phyloP scores from a whole-genome alignment of 129 eudicot genomes.

The Deinandra increscens region DNA sequence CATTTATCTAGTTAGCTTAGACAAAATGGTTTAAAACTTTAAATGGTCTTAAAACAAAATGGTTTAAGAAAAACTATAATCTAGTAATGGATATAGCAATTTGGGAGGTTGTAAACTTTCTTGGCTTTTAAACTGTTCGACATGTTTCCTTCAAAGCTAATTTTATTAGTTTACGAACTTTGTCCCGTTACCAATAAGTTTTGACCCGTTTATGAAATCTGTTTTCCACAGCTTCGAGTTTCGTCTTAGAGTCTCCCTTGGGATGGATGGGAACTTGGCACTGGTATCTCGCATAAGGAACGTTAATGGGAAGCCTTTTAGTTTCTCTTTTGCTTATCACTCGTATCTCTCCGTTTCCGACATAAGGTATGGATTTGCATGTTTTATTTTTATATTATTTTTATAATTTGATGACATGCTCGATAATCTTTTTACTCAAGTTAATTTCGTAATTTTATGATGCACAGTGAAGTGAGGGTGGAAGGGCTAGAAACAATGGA shows the following conservation, averaged over 20 bases:
- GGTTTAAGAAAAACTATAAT: not conserved
- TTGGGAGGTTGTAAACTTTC: not conserved
- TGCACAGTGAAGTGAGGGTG: conserved; percentile 84
- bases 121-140: not conserved
- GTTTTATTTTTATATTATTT: not conserved
- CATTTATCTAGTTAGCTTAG: not conserved
- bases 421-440: not conserved
- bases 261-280: conserved; percentile 66
- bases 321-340: conserved; percentile 87
- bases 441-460: not conserved
- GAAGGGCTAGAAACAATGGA: conserved; percentile 95
- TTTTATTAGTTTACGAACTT: too few relatives aligned
- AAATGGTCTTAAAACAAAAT: not conserved
- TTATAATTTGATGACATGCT: not conserved
- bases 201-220: not conserved
- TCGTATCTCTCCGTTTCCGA: conserved; percentile 86
- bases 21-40: not conserved
- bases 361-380: conserved; percentile 56
- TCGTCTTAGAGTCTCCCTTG: conserved; percentile 80
- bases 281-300: conserved; percentile 86
- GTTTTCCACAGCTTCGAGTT: conserved; percentile 68
- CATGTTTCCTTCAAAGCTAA: not conserved
- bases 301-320: conserved; percentile 80
- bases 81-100: not conserved
- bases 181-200: not conserved